Percentiles rank a stretch among this genome's conserved stretches.
Conservation (phyloP, 768 basidiomycete species). For the Rhodotorula taiwanensis region DNA sequence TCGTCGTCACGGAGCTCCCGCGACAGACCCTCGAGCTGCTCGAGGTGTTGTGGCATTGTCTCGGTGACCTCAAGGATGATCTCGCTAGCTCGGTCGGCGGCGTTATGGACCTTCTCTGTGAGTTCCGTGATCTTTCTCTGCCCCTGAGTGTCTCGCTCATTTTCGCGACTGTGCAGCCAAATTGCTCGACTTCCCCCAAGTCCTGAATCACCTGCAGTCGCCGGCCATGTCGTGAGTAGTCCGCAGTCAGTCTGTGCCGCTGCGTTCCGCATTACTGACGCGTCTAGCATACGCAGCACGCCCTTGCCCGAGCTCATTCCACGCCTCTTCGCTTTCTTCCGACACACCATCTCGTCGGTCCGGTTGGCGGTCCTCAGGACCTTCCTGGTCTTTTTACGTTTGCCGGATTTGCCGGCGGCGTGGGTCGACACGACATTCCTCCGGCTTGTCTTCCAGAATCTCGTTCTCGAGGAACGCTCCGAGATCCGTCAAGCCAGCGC, state of each 20-base stretch:
- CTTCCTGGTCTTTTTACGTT: conserved; percentile 74
- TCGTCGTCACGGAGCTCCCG: conserved; percentile 64
- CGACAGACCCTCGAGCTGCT: conserved; percentile 67
- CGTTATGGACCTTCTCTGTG: conserved; percentile 83
- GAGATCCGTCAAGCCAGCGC: conserved; percentile 74
- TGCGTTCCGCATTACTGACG: too few relatives aligned
- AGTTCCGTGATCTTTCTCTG: not conserved
- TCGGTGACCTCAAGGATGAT: conserved; percentile 91
- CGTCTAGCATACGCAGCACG: not conserved
- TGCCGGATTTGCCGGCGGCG: conserved; percentile 59
- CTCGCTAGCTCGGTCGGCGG: conserved; percentile 91
- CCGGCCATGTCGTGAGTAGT: conserved; percentile 51
- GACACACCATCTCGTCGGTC: conserved; percentile 89
- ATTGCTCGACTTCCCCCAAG: conserved; percentile 22
- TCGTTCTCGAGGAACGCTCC: conserved; percentile 77
- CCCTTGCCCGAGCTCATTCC: conserved; percentile 76
- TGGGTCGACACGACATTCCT: conserved; percentile 77
- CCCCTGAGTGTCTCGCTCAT: not conserved
- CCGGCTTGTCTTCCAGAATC: conserved; percentile 83
- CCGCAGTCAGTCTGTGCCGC: not conserved
- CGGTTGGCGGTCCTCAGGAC: conserved; percentile 88
- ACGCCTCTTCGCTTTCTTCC: conserved; percentile 89
- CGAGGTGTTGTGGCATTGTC: conserved; percentile 79
- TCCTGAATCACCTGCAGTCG: conserved; percentile 32
- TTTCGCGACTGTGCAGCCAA: conserved; percentile 3